Evolutionary conservation across 371 early-diverging fungal genomes (phyloP).

Genomic region (Polyrhizophydium stewartii): DNA sequence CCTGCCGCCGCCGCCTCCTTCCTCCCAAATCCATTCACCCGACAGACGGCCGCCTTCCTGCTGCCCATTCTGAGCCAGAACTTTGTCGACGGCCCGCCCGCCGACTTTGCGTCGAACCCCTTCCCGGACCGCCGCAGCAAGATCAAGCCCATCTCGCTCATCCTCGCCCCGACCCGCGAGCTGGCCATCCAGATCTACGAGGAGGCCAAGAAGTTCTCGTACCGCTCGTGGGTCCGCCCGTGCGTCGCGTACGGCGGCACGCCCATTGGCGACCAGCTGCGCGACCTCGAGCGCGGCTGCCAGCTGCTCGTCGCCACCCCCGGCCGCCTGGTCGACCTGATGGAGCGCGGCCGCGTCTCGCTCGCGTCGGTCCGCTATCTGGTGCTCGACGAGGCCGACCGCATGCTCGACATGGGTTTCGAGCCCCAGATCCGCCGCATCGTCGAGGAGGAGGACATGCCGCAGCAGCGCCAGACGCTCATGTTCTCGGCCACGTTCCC

Average conservation of each 20-base stretch:
- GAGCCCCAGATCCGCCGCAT: conserved; percentile 97
- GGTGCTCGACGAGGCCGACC: conserved; percentile 99
- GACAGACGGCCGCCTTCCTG: conserved; percentile 64
- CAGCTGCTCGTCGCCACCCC: conserved; percentile 88
- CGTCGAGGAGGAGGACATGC: conserved; percentile 94
- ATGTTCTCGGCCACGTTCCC: conserved; percentile 99
- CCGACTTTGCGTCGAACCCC: conserved; percentile 4
- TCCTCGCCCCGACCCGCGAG: conserved; percentile 86
- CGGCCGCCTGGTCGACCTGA: conserved; percentile 93
- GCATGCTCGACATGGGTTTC: conserved; percentile 99
- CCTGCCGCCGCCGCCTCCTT: neutral
- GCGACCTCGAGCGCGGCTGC: conserved; percentile 49
- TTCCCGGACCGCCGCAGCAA: conserved; percentile 21
- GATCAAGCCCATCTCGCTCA: conserved; percentile 38
- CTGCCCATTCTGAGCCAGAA: conserved; percentile 51
- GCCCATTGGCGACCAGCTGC: conserved; percentile 42
- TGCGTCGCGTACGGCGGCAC: conserved; percentile 57
- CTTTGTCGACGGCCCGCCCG: conserved; percentile 45
- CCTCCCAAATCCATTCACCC: too few species aligned
- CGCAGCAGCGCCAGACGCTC: conserved; percentile 87
- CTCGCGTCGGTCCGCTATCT: conserved; percentile 77
- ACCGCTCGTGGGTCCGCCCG: conserved; percentile 60
- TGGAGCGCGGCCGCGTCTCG: conserved; percentile 87
- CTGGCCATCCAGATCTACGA: conserved; percentile 88
- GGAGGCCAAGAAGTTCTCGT: conserved; percentile 75